Evolutionary conservation across 2,329 filamentous ascomycete species (phyloP).

Genomic region (Penicillium hesseltinei): DNA sequence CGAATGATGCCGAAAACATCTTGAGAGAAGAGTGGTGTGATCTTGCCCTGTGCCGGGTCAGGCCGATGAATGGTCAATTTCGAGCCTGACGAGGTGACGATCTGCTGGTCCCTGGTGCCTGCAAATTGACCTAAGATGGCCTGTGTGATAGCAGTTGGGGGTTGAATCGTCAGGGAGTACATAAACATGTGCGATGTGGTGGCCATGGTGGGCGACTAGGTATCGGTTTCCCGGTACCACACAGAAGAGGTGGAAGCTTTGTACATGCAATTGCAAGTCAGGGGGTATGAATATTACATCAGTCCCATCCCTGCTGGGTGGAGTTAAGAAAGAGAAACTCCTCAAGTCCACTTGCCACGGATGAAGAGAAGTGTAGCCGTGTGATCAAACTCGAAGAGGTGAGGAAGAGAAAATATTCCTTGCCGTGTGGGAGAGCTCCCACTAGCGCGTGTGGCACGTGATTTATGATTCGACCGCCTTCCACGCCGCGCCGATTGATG

Average conservation of each 20-base stretch:
- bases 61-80: slow-evolving; percentile 84
- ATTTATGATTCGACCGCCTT: slow-evolving; percentile 39
- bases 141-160: slow-evolving; percentile 82
- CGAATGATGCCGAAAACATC: slow-evolving; percentile 96
- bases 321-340: slow-evolving; percentile 22
- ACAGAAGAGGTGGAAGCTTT: slow-evolving; percentile 10
- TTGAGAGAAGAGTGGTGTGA: slow-evolving; percentile 81
- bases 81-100: slow-evolving; percentile 88
- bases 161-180: slow-evolving; percentile 94
- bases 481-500: slow-evolving; percentile 22
- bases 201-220: slow-evolving; percentile 66
- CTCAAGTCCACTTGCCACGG: slow-evolving; percentile 26
- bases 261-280: slow-evolving; percentile 31
- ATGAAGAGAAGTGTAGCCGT: neutral
- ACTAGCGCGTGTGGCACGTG: slow-evolving; percentile 23
- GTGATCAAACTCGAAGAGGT: slow-evolving; percentile 8
- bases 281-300: slow-evolving; percentile 28
- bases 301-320: slow-evolving; percentile 38
- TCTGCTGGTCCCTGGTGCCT: slow-evolving; percentile 95
- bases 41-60: slow-evolving; percentile 79
- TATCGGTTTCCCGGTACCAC: slow-evolving; percentile 20
- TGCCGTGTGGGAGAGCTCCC: slow-evolving; percentile 29
- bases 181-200: slow-evolving; percentile 98
- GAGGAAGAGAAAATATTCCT: slow-evolving; percentile 29
- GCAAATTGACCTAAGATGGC: slow-evolving; percentile 94